Percentiles rank a stretch among this genome's conserved stretches.
These are phyloP conservation scores for Russula sp. DNA, from an alignment of 768 basidiomycete species.

Conservation along the genomic window DNA sequence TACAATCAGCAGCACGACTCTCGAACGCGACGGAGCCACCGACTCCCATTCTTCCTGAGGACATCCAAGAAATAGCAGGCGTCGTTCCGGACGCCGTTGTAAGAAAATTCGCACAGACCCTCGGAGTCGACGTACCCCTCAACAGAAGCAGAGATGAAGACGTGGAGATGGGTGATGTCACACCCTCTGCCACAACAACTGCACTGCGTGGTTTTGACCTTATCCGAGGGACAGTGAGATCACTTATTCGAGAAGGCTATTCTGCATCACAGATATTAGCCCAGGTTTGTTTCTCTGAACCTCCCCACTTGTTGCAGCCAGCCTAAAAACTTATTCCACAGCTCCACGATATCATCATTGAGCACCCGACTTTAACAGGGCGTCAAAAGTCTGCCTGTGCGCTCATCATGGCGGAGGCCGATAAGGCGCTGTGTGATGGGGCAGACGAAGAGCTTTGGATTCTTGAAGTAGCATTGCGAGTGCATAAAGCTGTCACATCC, in stretches of 20 bases:
- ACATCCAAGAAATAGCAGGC: slow-evolving; percentile 96
- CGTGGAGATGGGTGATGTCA: slow-evolving; percentile 34
- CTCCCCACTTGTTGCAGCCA: slow-evolving; percentile 24
- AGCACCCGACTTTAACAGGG: slow-evolving; percentile 73
- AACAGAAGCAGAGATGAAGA: slow-evolving; percentile 39
- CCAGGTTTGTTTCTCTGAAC: slow-evolving; percentile 50
- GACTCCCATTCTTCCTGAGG: slow-evolving; percentile 60
- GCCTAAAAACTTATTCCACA: slow-evolving; percentile 29
- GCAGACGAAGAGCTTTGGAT: slow-evolving; percentile 97
- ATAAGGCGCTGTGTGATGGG: slow-evolving; percentile 93
- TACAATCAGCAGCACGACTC: slow-evolving; percentile 91
- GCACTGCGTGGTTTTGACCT: slow-evolving; percentile 43
- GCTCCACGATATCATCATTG: slow-evolving; percentile 85
- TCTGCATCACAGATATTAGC: slow-evolving; percentile 82
- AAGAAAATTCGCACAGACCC: slow-evolving; percentile 52
- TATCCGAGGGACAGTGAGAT: slow-evolving; percentile 66
- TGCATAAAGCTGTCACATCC: slow-evolving; percentile 52
- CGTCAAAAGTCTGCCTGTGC: slow-evolving; percentile 77
- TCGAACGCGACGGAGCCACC: slow-evolving; percentile 68
- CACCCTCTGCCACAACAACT: slow-evolving; percentile 22
- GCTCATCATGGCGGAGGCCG: slow-evolving; percentile 85
- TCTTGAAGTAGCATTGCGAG: slow-evolving; percentile 74
- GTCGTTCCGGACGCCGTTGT: slow-evolving; percentile 78
- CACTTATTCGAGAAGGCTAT: slow-evolving; percentile 81
- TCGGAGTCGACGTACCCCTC: slow-evolving; percentile 59